These are phyloP conservation scores for Fraxinus greggii DNA, from an alignment of 305 asterid species.

Conservation along the genomic window DNA sequence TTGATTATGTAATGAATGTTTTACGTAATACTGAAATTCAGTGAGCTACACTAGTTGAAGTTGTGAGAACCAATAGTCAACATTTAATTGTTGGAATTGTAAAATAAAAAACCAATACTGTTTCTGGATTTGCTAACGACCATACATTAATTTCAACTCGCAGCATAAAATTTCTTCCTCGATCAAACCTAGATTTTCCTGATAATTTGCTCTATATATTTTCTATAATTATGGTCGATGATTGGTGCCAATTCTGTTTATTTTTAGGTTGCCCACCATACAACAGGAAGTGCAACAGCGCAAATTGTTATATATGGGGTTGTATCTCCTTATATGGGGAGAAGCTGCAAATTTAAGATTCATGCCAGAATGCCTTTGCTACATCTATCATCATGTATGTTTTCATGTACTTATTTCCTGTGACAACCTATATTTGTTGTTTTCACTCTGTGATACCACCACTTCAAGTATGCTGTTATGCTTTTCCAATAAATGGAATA, in stretches of 20 bases:
- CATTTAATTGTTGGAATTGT: neutral
- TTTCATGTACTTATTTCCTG: constrained; percentile 29
- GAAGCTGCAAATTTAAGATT: constrained; percentile 97
- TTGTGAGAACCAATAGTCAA: neutral
- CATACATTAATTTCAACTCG: neutral
- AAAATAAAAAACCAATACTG: neutral
- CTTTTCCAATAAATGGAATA: constrained; percentile 1
- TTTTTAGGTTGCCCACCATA: constrained; percentile 87
- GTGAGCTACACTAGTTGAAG: neutral
- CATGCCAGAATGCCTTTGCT: constrained; percentile 99
- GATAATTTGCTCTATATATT: neutral
- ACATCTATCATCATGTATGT: constrained; percentile 92
- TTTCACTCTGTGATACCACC: neutral
- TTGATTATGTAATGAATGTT: neutral
- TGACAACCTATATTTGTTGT: constrained; percentile 4
- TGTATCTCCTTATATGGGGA: constrained; percentile 97
- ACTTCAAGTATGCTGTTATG: constrained; percentile 13
- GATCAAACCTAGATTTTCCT: neutral
- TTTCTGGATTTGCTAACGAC: neutral
- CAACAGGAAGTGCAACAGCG: constrained; percentile 98
- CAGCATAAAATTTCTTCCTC: neutral
- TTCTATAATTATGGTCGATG: constrained; percentile 23
- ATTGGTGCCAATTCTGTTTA: constrained; percentile 21
- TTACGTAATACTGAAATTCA: neutral
- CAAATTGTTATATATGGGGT: constrained; percentile 86